These are phyloP conservation scores for Pythium phragmitis DNA, from an alignment of 352 stramenopile genomes.

Conservation along the genomic window DNA sequence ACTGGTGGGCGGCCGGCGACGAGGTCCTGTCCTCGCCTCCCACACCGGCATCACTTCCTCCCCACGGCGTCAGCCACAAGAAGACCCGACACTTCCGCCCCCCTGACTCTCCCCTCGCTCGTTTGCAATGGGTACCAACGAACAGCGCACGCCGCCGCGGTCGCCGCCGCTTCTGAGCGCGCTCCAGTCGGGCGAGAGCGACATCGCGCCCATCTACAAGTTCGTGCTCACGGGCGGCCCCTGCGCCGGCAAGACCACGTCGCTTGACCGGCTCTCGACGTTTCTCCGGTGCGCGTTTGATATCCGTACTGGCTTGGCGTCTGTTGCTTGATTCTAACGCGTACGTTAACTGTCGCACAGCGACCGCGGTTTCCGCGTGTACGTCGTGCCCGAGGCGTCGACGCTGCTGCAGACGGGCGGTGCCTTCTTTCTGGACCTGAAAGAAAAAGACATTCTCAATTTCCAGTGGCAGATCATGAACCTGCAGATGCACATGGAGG, in stretches of 20 bases:
- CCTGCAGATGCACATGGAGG: slow-evolving; percentile 82
- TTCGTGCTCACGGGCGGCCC: slow-evolving; percentile 94
- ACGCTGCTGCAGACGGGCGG: slow-evolving; percentile 95
- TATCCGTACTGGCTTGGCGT: not conserved
- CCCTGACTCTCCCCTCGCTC: not conserved
- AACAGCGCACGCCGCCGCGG: slow-evolving; percentile 33
- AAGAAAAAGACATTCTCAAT: slow-evolving; percentile 82
- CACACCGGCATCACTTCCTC: not conserved
- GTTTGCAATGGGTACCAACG: slow-evolving; percentile 50
- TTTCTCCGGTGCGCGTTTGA: slow-evolving; percentile 60
- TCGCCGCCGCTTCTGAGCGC: slow-evolving; percentile 62
- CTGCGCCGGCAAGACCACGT: slow-evolving; percentile 96
- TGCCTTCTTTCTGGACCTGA: slow-evolving; percentile 82
- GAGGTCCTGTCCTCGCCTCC: not conserved
- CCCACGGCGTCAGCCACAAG: not conserved
- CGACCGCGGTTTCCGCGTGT: slow-evolving; percentile 94
- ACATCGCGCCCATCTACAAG: slow-evolving; percentile 87
- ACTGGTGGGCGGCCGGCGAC: slow-evolving; percentile 13
- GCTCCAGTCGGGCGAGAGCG: slow-evolving; percentile 63
- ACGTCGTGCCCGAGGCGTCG: slow-evolving; percentile 94
- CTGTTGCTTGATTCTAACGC: not conserved
- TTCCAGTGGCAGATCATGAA: slow-evolving; percentile 88
- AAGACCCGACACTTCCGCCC: not conserved
- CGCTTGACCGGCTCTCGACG: slow-evolving; percentile 89
- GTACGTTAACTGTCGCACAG: slow-evolving; percentile 17